These are phyloP conservation scores for Candida incommunis DNA, from an alignment of 805 yeast genomes.

Conservation along the genomic window DNA sequence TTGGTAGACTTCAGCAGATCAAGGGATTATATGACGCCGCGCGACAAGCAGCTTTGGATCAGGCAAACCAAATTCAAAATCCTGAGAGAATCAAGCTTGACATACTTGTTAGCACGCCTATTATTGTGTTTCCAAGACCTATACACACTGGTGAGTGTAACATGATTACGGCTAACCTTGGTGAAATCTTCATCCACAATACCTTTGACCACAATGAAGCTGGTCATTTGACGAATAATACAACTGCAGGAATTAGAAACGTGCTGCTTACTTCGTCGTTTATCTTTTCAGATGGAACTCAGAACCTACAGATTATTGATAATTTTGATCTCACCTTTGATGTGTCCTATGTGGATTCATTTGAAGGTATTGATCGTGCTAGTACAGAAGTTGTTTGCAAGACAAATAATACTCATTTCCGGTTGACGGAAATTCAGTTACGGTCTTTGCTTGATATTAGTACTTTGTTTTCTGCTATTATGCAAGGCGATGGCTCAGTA, in stretches of 20 bases:
- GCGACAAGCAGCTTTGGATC: slow-evolving; percentile 75
- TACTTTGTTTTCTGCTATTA: slow-evolving; percentile 40
- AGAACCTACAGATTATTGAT: slow-evolving; percentile 26
- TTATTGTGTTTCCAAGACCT: slow-evolving; percentile 58
- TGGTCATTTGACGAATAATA: slow-evolving; percentile 27
- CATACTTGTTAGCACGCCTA: slow-evolving; percentile 65
- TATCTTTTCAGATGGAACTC: neutral
- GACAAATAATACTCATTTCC: slow-evolving; percentile 47
- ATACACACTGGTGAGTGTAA: slow-evolving; percentile 35
- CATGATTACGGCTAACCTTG: slow-evolving; percentile 55
- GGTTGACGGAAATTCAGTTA: slow-evolving; percentile 62
- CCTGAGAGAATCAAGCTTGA: slow-evolving; percentile 57
- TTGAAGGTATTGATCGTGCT: slow-evolving; percentile 26
- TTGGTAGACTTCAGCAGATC: slow-evolving; percentile 69
- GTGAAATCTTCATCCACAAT: slow-evolving; percentile 67
- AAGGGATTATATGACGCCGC: slow-evolving; percentile 82
- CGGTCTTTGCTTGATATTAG: slow-evolving; percentile 40
- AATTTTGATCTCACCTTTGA: slow-evolving; percentile 47
- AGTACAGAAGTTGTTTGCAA: slow-evolving; percentile 38
- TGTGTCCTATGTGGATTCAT: slow-evolving; percentile 38
- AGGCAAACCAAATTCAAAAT: slow-evolving; percentile 49
- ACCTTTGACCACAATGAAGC: slow-evolving; percentile 26
- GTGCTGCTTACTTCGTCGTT: slow-evolving; percentile 45
- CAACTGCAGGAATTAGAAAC: slow-evolving; percentile 58
- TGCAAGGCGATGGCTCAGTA: slow-evolving; percentile 33